Evolutionary conservation across 805 yeast genomes (phyloP), one percentile per base, ranked within the genome.

Genomic region (Metschnikowia rubicola): DNA sequence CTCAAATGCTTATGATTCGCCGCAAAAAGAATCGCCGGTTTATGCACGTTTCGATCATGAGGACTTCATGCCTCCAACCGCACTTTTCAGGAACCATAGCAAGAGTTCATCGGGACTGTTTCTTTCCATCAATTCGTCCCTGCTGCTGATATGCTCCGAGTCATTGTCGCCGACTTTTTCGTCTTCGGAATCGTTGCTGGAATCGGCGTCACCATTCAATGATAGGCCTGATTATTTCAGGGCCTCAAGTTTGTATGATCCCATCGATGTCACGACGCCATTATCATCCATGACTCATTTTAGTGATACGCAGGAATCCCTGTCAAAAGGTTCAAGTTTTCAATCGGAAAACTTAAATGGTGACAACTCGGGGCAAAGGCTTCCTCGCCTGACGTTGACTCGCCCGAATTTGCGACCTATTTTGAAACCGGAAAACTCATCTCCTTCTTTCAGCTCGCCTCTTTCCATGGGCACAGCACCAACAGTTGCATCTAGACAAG

Each of bases 381-480:
- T 30, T 3, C 2, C 37, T 7, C 42, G 53, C 34, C 49, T 39
- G 19, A 26, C 43, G 10, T 43, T 44, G 21, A 32, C 47, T 6
- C 39, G 57, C 8, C 50, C 52, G n/a, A 38, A 30, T 30, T 28
- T 43, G n/a, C 53, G 53, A 8, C 37, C 45, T 1, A 28, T 31
- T 26, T 8, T 39, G 10, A 42, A 44, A 19, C 48, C 40, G 44
- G 50, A 49, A 29, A 42, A 42, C 29, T 55, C 70, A 35, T 64
- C 72, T 0, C 73, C 73, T 13, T 52, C 60, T 13, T 56, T 65
- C 21, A 61, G 68, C 52, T 68, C 73, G 12, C 75, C 76, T 11
- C 56, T 69, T 30, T 59, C 68, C n/a, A 15, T 34, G 13, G 63
- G 65, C 7, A 67, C 71, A 1, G 51, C 61, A 19, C 30, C 47